Evolutionary conservation across 1,284 basidiomycete species (phyloP).

Genomic region (Puccinia triticina): DNA sequence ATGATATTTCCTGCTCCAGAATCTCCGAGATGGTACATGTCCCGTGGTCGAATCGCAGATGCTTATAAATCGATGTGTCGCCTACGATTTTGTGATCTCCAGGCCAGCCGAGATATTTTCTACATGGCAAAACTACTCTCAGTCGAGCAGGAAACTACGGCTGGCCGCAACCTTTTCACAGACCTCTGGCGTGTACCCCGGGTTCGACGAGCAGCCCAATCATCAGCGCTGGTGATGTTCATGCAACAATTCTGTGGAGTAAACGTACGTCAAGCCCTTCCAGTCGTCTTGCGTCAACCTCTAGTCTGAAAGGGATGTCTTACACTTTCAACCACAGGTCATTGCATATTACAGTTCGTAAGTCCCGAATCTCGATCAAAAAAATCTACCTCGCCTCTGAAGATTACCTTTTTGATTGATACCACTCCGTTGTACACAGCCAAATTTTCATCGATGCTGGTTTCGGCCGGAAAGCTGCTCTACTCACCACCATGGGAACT

Average conservation of each 20-base stretch:
- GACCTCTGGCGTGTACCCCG: constrained; percentile 75
- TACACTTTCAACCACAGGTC: constrained; percentile 62
- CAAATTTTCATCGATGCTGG: constrained; percentile 68
- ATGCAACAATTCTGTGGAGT: constrained; percentile 50
- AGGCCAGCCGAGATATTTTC: constrained; percentile 64
- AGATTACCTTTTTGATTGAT: not conserved
- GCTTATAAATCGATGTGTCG: constrained; percentile 26
- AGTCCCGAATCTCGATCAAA: not conserved
- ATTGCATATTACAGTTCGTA: constrained; percentile 64
- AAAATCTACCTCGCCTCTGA: not conserved
- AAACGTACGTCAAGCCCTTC: constrained; percentile 26
- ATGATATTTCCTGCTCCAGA: constrained; percentile 49
- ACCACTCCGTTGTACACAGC: not conserved
- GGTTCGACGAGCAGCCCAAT: constrained; percentile 73
- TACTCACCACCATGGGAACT: constrained; percentile 70
- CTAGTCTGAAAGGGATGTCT: not conserved
- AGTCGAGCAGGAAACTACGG: constrained; percentile 67
- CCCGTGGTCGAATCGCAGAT: constrained; percentile 24
- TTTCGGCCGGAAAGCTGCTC: constrained; percentile 64
- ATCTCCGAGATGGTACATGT: constrained; percentile 51
- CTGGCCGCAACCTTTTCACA: constrained; percentile 62
- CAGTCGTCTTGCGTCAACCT: not conserved
- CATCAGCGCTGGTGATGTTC: constrained; percentile 64
- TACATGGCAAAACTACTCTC: constrained; percentile 70
- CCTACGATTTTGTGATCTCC: constrained; percentile 37